phyloP scores from a whole-genome alignment of 2,329 filamentous ascomycete genomes.

The Phialemonium atrogriseum region DNA sequence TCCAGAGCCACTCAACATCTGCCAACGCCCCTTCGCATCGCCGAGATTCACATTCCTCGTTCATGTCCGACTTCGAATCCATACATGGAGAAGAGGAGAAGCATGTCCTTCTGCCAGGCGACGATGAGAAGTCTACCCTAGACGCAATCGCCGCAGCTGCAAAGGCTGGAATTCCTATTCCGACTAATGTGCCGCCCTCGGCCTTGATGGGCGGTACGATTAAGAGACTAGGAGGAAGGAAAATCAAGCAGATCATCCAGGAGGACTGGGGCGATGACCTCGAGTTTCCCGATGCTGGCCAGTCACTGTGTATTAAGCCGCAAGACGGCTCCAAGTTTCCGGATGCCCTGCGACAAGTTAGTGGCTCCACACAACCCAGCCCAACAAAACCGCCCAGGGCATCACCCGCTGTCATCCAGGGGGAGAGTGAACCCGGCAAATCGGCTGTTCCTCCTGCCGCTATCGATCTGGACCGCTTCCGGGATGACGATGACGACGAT shows the following conservation, averaged over 20 bases:
- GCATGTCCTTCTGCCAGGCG: constrained; percentile 75
- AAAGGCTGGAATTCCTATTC: constrained; percentile 84
- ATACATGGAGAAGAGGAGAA: constrained; percentile 75
- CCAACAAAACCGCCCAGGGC: constrained; percentile 29
- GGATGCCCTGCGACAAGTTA: constrained; percentile 60
- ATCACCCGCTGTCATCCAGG: constrained; percentile 12
- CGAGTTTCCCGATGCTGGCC: constrained; percentile 53
- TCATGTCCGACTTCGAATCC: constrained; percentile 75
- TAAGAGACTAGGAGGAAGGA: constrained; percentile 73
- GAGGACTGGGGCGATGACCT: constrained; percentile 79
- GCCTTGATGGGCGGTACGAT: constrained; percentile 89
- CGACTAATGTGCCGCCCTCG: constrained; percentile 76
- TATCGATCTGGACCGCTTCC: constrained; percentile 55
- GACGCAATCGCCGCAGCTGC: constrained; percentile 84
- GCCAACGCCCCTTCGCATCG: constrained; percentile 41
- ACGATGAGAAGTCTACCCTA: constrained; percentile 75
- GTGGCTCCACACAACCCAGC: constrained; percentile 45
- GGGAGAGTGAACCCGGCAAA: constrained; percentile 22
- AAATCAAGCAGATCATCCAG: constrained; percentile 62
- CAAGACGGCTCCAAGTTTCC: constrained; percentile 55
- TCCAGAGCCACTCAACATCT: constrained; percentile 42
- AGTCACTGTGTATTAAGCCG: constrained; percentile 57
- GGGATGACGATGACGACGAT: constrained; percentile 52
- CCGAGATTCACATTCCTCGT: constrained; percentile 73
- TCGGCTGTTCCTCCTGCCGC: constrained; percentile 31